Conservation (phyloP, 371 early-diverging fungal species). For the Phascolomyces articulosus region DNA sequence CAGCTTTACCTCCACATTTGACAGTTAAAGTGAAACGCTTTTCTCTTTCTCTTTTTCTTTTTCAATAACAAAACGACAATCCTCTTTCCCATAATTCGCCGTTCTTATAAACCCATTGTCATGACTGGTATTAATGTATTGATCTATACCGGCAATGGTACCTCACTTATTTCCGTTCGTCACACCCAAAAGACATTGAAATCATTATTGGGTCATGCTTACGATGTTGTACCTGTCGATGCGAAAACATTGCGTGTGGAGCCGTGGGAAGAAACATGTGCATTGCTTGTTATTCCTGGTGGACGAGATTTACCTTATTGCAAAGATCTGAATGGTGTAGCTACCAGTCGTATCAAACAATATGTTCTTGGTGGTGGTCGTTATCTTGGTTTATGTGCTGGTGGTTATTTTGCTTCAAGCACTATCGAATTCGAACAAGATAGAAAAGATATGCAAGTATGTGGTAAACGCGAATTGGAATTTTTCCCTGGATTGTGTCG, state of each 20-base stretch:
- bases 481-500: constrained; percentile 75
- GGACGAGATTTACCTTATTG: constrained; percentile 88
- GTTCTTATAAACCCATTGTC: not conserved
- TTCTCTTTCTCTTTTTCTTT: not conserved
- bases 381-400: constrained; percentile 94
- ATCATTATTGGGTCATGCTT: constrained; percentile 71
- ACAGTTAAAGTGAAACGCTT: not conserved
- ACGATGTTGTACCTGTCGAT: constrained; percentile 86
- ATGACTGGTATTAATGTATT: constrained; percentile 75
- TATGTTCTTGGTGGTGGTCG: constrained; percentile 85
- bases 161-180: constrained; percentile 66
- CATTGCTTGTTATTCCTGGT: constrained; percentile 88
- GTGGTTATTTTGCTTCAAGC: constrained; percentile 83
- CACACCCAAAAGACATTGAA: constrained; percentile 72
- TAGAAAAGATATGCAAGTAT: constrained; percentile 59
- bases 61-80: not conserved
- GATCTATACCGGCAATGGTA: constrained; percentile 83
- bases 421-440: constrained; percentile 82
- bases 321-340: constrained; percentile 61
- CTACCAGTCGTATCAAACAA: constrained; percentile 61
- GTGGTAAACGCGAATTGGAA: constrained; percentile 72
- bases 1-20: too few species aligned
- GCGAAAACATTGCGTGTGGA: constrained; percentile 66
- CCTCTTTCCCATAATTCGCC: not conserved
- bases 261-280: constrained; percentile 87